These are phyloP conservation scores for Pilobolus umbonatus DNA, from an alignment of 192 early-diverging fungal genomes.

Conservation along the genomic window DNA sequence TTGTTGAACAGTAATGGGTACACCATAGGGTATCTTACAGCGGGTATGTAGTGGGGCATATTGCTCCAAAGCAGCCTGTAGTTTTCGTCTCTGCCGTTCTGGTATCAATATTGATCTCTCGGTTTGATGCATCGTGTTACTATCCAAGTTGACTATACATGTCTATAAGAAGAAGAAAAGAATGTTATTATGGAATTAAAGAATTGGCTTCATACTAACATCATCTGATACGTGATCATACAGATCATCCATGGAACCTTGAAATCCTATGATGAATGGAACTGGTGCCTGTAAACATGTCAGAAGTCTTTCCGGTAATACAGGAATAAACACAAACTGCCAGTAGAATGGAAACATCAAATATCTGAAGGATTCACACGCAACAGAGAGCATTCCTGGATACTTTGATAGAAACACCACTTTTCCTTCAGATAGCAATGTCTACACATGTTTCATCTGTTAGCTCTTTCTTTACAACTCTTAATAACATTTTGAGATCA, in stretches of 20 bases:
- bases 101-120: conserved; percentile 47
- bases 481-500: neutral
- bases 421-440: conserved; percentile 61
- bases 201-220: conserved; percentile 34
- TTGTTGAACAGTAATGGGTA: conserved; percentile 52
- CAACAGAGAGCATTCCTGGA: conserved; percentile 64
- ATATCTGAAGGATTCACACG: conserved; percentile 56
- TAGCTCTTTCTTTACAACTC: neutral
- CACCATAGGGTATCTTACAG: conserved; percentile 40
- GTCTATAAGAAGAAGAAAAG: conserved; percentile 29
- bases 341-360: conserved; percentile 71
- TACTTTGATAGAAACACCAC: conserved; percentile 67
- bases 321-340: conserved; percentile 75
- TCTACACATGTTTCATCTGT: conserved; percentile 24
- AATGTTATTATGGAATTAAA: neutral
- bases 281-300: conserved; percentile 61
- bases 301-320: conserved; percentile 61
- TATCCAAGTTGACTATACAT: conserved; percentile 69
- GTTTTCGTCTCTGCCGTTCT: conserved; percentile 57
- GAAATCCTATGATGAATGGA: conserved; percentile 73
- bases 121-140: conserved; percentile 48
- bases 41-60: conserved; percentile 40
- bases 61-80: conserved; percentile 53
- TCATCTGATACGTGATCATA: conserved; percentile 57
- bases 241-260: conserved; percentile 44